Base-by-base conservation (phyloP, 352 stramenopile genomes). In the Phytophthora capsici region DNA sequence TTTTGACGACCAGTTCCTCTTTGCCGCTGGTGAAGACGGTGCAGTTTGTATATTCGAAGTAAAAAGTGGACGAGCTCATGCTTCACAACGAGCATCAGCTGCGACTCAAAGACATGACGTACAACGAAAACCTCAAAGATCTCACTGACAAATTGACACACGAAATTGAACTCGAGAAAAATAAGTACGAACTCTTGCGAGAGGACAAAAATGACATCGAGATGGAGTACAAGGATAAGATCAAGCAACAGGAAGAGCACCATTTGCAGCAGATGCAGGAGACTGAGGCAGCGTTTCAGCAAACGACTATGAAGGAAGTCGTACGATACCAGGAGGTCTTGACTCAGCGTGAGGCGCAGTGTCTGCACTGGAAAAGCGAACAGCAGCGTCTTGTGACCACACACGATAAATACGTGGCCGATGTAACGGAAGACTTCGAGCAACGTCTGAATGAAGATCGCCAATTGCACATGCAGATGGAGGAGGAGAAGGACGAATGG, bases 31-130 rank as follows among this genome's bases (percentile, higher is more conserved):
- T 34, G 91, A 97, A 64, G 89, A 96, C 62, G 93, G 94, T 23
- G 77, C 68, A 37, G 61, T 98, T 23, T 94, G 77, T 41, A 89
- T 98, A 20, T 92, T 97, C 49, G 90, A 98, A 65, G 79, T 94
- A 23, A 73, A 98, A 98, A 76, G 90, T 98, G 13, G 94, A 98
- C 55, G 92, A 98, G 57, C 79, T 98, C 10, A 95, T 89, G 69
- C 78, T 97, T 14, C 89, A 98, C 62, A 98, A 98, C 64, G 95
- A 98, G 52, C 98, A 98, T 69, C 91, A 98, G 56, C 68, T 98
- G 20, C 84, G 94, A 10, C 76, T 98, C 14, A 98, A 98, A 57
- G 93, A 98, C 62, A 98, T 98, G 92, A 97, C 94, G 54, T 98
- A 98, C 76, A 91, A 88, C 48, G 94, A 98, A 58, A 96, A 98